phyloP scores from a whole-genome alignment of 2,329 filamentous ascomycete species.

The Shiraia sp. region DNA sequence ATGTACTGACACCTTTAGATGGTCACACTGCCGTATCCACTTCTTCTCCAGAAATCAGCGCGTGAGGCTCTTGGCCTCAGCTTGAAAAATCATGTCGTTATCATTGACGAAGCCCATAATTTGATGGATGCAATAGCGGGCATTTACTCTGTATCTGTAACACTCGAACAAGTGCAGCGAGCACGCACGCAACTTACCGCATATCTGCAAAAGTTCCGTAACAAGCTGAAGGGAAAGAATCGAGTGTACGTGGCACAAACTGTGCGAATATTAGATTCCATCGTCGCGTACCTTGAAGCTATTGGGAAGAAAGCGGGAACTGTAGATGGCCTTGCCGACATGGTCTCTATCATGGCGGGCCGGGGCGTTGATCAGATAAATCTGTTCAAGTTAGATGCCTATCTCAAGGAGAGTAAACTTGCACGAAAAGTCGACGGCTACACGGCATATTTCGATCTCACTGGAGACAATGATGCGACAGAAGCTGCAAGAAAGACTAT shows the following conservation, averaged over 20 bases:
- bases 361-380: conserved; percentile 97
- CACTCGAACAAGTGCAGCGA: conserved; percentile 70
- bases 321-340: conserved; percentile 69
- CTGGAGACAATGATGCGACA: conserved; percentile 32
- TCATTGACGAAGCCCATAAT: conserved; percentile 97
- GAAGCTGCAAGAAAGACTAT: conserved; percentile 2
- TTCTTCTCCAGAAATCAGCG: conserved; percentile 84
- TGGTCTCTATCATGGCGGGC: conserved; percentile 73
- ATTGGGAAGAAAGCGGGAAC: conserved; percentile 47
- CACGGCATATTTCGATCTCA: conserved; percentile 63
- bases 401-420: conserved; percentile 88
- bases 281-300: conserved; percentile 69
- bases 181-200: conserved; percentile 75
- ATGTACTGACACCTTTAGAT: conserved; percentile 55
- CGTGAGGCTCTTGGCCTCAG: conserved; percentile 86
- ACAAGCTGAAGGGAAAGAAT: conserved; percentile 86
- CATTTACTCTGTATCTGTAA: conserved; percentile 80
- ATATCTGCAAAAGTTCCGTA: conserved; percentile 87
- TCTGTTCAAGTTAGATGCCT: conserved; percentile 82
- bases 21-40: conserved; percentile 87
- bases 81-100: conserved; percentile 84
- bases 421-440: conserved; percentile 96
- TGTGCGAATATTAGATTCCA: conserved; percentile 78
- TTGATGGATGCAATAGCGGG: conserved; percentile 92
- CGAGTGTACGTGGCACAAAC: conserved; percentile 88